These are phyloP conservation scores for Aspergillus neoniger DNA, from an alignment of 2,329 filamentous ascomycete species.

Conservation along the genomic window DNA sequence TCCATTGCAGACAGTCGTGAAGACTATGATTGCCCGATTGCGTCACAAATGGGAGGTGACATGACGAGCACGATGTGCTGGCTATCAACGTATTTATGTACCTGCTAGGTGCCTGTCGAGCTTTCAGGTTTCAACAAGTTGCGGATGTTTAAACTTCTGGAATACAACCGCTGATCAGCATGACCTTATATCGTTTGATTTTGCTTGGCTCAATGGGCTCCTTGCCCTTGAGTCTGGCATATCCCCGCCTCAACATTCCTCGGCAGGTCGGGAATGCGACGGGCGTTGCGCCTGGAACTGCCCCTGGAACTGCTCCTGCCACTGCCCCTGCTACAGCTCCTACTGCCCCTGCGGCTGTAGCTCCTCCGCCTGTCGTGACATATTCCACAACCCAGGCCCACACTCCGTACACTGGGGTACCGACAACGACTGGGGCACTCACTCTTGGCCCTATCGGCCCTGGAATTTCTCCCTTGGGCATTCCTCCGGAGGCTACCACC, in stretches of 20 bases:
- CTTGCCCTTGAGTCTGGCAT: conserved; percentile 1
- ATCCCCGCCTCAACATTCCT: not conserved
- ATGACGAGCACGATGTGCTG: not conserved
- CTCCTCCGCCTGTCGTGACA: conserved; percentile 6
- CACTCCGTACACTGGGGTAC: conserved; percentile 66
- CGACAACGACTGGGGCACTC: conserved; percentile 70
- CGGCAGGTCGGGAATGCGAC: not conserved
- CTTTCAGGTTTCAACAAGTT: not conserved
- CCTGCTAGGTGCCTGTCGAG: not conserved
- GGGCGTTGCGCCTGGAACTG: not conserved
- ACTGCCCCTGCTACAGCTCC: not conserved
- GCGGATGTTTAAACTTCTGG: not conserved
- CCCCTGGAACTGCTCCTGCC: not conserved
- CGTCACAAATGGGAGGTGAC: not conserved
- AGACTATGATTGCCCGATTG: conserved; percentile 1
- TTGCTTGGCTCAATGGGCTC: conserved; percentile 1
- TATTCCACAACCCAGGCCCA: conserved; percentile 45
- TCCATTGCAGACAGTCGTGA: not conserved
- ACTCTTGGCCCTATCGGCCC: conserved; percentile 53
- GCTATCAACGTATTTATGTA: not conserved
- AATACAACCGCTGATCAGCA: not conserved
- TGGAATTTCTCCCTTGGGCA: conserved; percentile 60
- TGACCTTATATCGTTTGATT: not conserved
- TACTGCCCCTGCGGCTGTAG: not conserved
- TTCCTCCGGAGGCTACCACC: conserved; percentile 63